Base-by-base conservation (phyloP, 192 early-diverging fungal genomes). In the Cetraspora pellucida region DNA sequence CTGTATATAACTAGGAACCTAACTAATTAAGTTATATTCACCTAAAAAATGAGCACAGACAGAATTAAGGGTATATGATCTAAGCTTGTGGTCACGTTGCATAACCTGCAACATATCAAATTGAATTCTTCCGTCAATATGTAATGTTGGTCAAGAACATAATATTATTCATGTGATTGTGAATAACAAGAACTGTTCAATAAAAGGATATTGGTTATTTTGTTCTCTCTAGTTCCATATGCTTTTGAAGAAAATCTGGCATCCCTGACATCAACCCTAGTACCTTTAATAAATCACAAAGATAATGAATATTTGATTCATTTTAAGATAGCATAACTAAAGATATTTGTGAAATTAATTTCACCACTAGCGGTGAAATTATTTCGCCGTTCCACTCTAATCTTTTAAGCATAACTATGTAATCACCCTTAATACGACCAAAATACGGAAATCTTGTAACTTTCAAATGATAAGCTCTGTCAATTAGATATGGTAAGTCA, bases 401-500 rank as follows among this genome's bases (percentile, higher is more conserved):
- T n/a, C n/a, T n/a, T n/a, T n/a, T n/a, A n/a, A 19, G 6, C 46
- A 52, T 37, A 74, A 19, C 79, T 77, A 73, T 45, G 10, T 10
- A 17, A 54, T 11, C 72, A 83, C 82, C 54, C 75, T 68, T 88
- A 11, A 97, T 83, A 54, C 97, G 89, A 7, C 96, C 94, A 28
- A 99, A 79, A 72, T 87, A 97, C 16, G 95, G 91, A 78, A 98
- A 99, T 27, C 87, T 81, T 28, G 84, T 68, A 0, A 93, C 92
- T 19, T 87, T 86, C 13, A 99, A 87, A 44, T 90, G 88, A 25
- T 84, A 88, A 6, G 97, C 95, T 14, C 96, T 88, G 30, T 99
- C 97, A 52, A 99, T 74, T 50, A 99, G 83, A 80, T 98, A 99
- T 2, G 96, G 96, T 45, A 97, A 94, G 87, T 99, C 97, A 81